A percentile compares a stretch with the other conserved stretches of the same genome.
Evolutionary conservation across 1,284 basidiomycete species (phyloP).

Genomic region (Ganoderma lingzhi): DNA sequence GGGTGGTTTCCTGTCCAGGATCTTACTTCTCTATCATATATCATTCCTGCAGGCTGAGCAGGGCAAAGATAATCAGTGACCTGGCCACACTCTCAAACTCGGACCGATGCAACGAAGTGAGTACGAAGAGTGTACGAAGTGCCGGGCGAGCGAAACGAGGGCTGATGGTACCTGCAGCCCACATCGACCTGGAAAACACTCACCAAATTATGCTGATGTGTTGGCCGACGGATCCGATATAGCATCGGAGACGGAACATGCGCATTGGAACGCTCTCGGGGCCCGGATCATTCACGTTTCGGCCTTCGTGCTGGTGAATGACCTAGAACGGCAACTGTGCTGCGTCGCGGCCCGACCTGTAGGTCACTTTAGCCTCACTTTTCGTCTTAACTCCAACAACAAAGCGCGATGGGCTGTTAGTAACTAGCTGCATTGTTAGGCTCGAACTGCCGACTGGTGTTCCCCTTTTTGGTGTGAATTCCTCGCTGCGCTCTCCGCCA

Average conservation of each 20-base stretch:
- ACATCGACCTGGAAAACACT: background rate
- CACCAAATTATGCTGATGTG: conserved; percentile 1
- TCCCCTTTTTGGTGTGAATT: background rate
- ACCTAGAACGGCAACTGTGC: background rate
- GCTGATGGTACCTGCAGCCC: background rate
- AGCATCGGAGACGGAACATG: conserved; percentile 1
- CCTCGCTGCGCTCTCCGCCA: background rate
- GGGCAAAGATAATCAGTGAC: background rate
- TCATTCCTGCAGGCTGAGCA: background rate
- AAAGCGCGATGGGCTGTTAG: background rate
- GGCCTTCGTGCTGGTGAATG: background rate
- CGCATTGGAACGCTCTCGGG: background rate
- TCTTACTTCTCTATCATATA: background rate
- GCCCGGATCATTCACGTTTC: background rate
- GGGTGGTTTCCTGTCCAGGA: background rate
- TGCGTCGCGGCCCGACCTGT: background rate
- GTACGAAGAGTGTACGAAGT: too few relatives aligned
- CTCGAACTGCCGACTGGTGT: background rate
- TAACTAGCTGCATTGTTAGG: background rate
- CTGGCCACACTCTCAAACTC: background rate
- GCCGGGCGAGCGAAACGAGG: background rate
- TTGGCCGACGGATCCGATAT: background rate
- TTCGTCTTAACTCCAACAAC: background rate
- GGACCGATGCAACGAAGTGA: background rate
- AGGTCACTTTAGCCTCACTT: background rate